Evolutionary conservation across 1,284 basidiomycete genomes (phyloP), one percentile per base, ranked within the genome.

Genomic region (Ustilago hordei): DNA sequence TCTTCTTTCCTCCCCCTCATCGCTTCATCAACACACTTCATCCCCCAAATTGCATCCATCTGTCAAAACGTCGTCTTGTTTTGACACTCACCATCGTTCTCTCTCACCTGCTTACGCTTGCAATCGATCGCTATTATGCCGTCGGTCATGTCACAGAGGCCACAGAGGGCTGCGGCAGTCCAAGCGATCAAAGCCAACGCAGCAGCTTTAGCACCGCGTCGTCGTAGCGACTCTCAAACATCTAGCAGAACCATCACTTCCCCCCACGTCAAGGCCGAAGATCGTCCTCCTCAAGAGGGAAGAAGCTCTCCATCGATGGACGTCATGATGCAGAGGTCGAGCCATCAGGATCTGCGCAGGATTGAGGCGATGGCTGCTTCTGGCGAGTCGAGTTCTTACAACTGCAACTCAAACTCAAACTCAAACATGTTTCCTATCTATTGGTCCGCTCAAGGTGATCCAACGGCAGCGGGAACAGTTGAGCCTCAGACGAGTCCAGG

Each of bases 121-220:
- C 38, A 17, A 13, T 39, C 47, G 31, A 19, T 56, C 38, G 19
- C 34, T 41, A 31, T 39, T 32, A 39, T 41, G 48, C 43, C 47
- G 15, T 48, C 48, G 8, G 3, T 28, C 11, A 59, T 70, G 67
- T 60, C 67, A 23, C 74, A 76, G 47, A 55, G 74, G 13, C 61
- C 74, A 17, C 74, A 76, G 47, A 41, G 74, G 39, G 74, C 74
- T 28, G 74, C 74, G 15, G 69, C 74, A 12, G 55, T 60, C n/a
- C 69, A 71, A 64, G 74, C 74, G 7, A 64, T 32, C 53, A 67
- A 62, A 32, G 74, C 69, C 35, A 76, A 68, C 61, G 55, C 55
- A 15, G 62, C 62, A 4, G 53, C 56, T 9, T 48, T 71, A 12
- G 57, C 74, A 4, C 52, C 74, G 4, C 69, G 69, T 34, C 57